Conservation (phyloP, 768 basidiomycete genomes). For the Mycena latifolia region DNA sequence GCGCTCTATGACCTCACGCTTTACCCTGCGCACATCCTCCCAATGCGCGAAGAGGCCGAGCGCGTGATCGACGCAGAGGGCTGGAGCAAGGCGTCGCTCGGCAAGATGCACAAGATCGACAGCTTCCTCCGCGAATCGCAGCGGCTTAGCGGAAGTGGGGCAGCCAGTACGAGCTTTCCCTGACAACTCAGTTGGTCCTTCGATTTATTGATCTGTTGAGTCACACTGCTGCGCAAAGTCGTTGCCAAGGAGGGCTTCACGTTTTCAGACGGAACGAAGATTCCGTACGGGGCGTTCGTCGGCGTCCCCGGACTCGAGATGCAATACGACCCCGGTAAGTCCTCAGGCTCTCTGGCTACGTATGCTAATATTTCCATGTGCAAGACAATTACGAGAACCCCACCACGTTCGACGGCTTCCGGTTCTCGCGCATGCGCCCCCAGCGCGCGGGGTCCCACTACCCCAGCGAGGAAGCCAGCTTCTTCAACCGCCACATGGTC, state of each 20-base stretch:
- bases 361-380: background rate
- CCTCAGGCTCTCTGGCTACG: background rate
- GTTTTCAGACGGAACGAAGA: conserved; percentile 50
- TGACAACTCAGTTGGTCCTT: too few species aligned
- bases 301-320: background rate
- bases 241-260: conserved; percentile 44
- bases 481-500: conserved; percentile 1
- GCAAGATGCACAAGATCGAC: conserved; percentile 44
- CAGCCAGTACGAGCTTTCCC: too few species aligned
- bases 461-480: background rate
- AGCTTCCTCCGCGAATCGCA: conserved; percentile 41
- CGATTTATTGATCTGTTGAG: too few species aligned
- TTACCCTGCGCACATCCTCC: conserved; percentile 36
- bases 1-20: conserved; percentile 37
- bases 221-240: conserved; percentile 42
- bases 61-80: conserved; percentile 40
- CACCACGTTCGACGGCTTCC: background rate
- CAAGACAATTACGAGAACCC: background rate
- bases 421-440: background rate
- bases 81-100: conserved; percentile 48
- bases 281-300: conserved; percentile 44
- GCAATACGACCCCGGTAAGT: background rate
- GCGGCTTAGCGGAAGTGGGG: conserved; percentile 22
- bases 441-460: background rate
- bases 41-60: conserved; percentile 43